Base-by-base conservation (phyloP, 2,329 filamentous ascomycete genomes). In the Chaetothyriales sp. region DNA sequence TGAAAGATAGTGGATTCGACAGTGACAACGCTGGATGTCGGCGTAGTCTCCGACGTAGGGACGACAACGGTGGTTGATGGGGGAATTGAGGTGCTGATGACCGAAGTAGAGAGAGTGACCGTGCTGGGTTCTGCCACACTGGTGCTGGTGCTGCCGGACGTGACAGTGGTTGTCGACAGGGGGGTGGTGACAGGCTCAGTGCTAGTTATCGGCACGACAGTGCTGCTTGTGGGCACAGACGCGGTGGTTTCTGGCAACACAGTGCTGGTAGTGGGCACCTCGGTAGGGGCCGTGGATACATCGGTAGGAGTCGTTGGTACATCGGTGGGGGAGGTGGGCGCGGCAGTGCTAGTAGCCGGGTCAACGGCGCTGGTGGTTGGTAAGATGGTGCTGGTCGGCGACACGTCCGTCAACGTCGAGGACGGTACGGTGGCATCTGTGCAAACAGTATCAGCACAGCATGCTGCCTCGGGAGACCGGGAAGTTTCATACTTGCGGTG, bases 71-170 rank as follows among this genome's bases (percentile, higher is more conserved):
- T 59, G 10, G 53, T 53, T 39, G 58, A 50, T 39, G 54, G 44
- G 48, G 53, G 53, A 49, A 59, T 4, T 18, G 55, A 56, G 19
- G 56, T 54, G 12, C 59, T 59, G 22, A 62, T 57, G 46, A 54
- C 50, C 46, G 66, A 49, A 3, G 60, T 57, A 44, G 59, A 46
- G n/a, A 59, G 50, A 4, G 55, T 54, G 25, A 25, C 32, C 12
- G 45, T 26, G 18, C 20, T 47, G 12, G 46, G 39, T 3, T 48
- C 52, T 20, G 55, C 53, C n/a, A 53, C 50, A 5, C 48, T 56
- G 22, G 53, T 42, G 22, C 19, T 45, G 22, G 53, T 42, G 22
- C 19, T 45, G 12, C 43, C 22, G 12, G 43, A 42, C 32, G 32
- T 39, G 32, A 15, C 22, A 2, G 32, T 39, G 12, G 32, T 39